Base-by-base conservation (phyloP, 768 basidiomycete species). In the Clavulina sp. region DNA sequence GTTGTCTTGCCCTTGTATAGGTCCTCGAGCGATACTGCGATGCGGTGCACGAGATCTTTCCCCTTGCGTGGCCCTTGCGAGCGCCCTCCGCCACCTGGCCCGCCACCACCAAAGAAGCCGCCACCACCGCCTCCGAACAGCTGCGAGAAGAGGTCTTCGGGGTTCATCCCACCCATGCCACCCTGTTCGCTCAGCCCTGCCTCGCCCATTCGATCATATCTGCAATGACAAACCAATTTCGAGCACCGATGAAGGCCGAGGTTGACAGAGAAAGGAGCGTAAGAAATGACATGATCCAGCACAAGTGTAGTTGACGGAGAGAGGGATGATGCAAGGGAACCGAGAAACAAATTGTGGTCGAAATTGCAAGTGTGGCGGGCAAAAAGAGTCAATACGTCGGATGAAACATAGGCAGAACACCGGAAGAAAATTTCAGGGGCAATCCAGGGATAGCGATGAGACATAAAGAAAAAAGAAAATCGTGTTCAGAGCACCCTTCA, bases 1-100 rank as follows among this genome's bases (percentile, higher is more conserved):
- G 92, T 89, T 3, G 89, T 93, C 69, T 97, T 99, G 67, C 95
- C 93, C 66, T 86, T 91, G 78, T 96, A 97, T 3, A 99, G 77
- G 64, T 99, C 95, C 68, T 97, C 93, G 56, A 99, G 79, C n/a
- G 88, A 78, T 61, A 96, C 91, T 62, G 84, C 75, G 57, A 97
- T 86, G 52, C 92, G 84, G 68, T 99, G 95, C 3, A 97, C 84
- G 57, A 99, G 85, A 66, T 99, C 95, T 66, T 97, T 97, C 54
- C 91, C 95, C 67, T 86, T 91, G 62, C 89, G 84, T 19, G 84
- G 80, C 13, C 83, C 85, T 56, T 72, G 59, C 2, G 64, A 62
- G 9, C 69, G 75, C 23, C 75, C 70, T 53, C 75, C 69, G 21
- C 77, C 74, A n/a, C 77, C 77, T n/a, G n/a, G n/a, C n/a, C n/a